Base-by-base conservation (phyloP, 805 yeast species). In the Candida ascalaphidarum region DNA sequence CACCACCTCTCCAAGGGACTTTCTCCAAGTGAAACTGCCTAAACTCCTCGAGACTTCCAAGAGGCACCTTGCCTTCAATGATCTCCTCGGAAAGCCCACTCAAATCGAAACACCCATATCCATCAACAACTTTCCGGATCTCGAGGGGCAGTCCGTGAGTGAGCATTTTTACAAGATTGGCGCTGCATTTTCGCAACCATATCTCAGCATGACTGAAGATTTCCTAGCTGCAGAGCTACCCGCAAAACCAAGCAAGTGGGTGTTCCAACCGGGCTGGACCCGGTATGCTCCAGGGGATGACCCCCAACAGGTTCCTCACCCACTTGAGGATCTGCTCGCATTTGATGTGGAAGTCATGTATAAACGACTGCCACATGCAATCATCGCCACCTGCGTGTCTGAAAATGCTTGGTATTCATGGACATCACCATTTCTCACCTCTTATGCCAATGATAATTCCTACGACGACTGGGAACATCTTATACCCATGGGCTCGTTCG, bases 331-430 rank as follows among this genome's bases (percentile, higher is more conserved):
- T 23, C 74, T 71, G 3, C 45, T 92, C 9, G 86, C 81, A 0
- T 89, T 89, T 50, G 99, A 92, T 52, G 88, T 84, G 8, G 99
- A 92, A 50, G 83, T 80, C 0, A 49, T 88, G 44, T 88, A 85
- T 54, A 78, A 83, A 39, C 53, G 74, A 1, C 73, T 92, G 1
- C 70, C 68, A 3, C 88, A 74, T 46, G 78, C 97, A 0, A 73
- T 81, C 0, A 48, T 92, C 52, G 96, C 95, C 2, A 71, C 82
- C 0, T 94, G 95, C 8, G 77, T 68, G 2, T 75, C 95, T 0
- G 49, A 65, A 0, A 60, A 67, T 7, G 94, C 95, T 0, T 86
- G 96, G 95, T 92, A 88, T 46, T 76, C 78, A 1, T 92, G 99
- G 99, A 77, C 85, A 7, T 85, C 95, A 0, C 98, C 99, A 0